Conservation (phyloP, 176 grass and related monocot genomes). For the Oropetium thomaeum region DNA sequence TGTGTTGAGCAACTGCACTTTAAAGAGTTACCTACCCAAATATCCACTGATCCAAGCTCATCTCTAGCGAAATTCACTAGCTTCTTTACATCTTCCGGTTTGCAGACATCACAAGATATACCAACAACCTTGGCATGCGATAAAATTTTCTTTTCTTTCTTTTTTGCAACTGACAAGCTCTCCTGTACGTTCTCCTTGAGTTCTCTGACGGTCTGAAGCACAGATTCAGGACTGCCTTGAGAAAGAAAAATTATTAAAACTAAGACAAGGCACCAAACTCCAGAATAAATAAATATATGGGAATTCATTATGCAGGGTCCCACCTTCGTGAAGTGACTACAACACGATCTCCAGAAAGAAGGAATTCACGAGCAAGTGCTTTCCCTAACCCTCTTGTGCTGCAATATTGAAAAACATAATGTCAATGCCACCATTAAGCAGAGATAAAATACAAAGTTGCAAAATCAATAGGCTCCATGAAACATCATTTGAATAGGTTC, state of each 20-base stretch:
- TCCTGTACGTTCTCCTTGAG: constrained; percentile 81
- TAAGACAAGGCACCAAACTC: constrained; percentile 5
- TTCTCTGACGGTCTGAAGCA: constrained; percentile 76
- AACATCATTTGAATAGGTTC: background rate
- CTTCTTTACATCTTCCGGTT: constrained; percentile 86
- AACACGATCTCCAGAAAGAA: constrained; percentile 96
- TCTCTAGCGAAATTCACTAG: constrained; percentile 69
- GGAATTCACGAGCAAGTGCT: constrained; percentile 97
- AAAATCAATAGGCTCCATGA: background rate
- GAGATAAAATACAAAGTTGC: background rate
- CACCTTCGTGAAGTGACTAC: constrained; percentile 93
- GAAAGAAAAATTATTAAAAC: constrained; percentile 42
- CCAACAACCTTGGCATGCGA: constrained; percentile 84
- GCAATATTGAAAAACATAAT: constrained; percentile 28
- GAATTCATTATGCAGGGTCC: constrained; percentile 17
- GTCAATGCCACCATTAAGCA: constrained; percentile 21
- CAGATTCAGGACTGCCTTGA: constrained; percentile 86
- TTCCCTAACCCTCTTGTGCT: constrained; percentile 98
- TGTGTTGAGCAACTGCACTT: background rate
- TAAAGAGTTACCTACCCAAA: constrained; percentile 74
- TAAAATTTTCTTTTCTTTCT: constrained; percentile 63
- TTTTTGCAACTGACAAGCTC: constrained; percentile 66
- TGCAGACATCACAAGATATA: constrained; percentile 89
- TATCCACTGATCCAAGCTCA: constrained; percentile 87
- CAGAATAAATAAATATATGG: background rate